These are phyloP conservation scores for Boletellus ananas DNA, from an alignment of 768 basidiomycete species.

Conservation along the genomic window DNA sequence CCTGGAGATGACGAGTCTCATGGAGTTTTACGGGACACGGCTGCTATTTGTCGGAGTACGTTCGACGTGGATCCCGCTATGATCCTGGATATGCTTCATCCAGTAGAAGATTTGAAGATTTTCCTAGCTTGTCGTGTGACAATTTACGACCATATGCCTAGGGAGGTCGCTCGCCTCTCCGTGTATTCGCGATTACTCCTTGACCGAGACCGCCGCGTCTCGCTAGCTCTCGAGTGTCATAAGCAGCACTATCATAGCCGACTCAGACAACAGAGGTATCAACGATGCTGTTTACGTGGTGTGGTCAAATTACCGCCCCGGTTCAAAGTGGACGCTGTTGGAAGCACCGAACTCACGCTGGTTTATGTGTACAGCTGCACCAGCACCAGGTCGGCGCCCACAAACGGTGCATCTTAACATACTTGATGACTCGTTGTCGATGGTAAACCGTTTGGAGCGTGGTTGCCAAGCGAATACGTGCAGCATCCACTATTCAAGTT, in stretches of 20 bases:
- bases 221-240: slow-evolving; percentile 27
- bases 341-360: slow-evolving; percentile 26
- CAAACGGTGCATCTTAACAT: slow-evolving; percentile 39
- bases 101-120: slow-evolving; percentile 24
- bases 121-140: slow-evolving; percentile 33
- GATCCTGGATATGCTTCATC: slow-evolving; percentile 13
- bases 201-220: slow-evolving; percentile 32
- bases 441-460: slow-evolving; percentile 16
- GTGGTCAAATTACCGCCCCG: slow-evolving; percentile 31
- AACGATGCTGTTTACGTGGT: slow-evolving; percentile 27
- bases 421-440: slow-evolving; percentile 27
- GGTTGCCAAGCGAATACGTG: slow-evolving; percentile 11
- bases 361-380: slow-evolving; percentile 24
- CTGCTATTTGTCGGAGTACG: slow-evolving; percentile 24
- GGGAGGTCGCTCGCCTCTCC: not conserved
- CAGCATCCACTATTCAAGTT: slow-evolving; percentile 9
- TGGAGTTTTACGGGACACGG: slow-evolving; percentile 13
- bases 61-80: slow-evolving; percentile 22
- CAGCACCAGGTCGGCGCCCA: slow-evolving; percentile 3
- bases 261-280: slow-evolving; percentile 17
- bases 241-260: slow-evolving; percentile 5
- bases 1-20: slow-evolving; percentile 1
- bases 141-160: slow-evolving; percentile 30
- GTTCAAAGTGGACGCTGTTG: slow-evolving; percentile 21
- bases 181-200: slow-evolving; percentile 22